Percentiles rank a stretch among this genome's conserved stretches.
phyloP scores from a whole-genome alignment of 225 moss, liverwort and hornwort genomes.

The Polytrichum formosum region DNA sequence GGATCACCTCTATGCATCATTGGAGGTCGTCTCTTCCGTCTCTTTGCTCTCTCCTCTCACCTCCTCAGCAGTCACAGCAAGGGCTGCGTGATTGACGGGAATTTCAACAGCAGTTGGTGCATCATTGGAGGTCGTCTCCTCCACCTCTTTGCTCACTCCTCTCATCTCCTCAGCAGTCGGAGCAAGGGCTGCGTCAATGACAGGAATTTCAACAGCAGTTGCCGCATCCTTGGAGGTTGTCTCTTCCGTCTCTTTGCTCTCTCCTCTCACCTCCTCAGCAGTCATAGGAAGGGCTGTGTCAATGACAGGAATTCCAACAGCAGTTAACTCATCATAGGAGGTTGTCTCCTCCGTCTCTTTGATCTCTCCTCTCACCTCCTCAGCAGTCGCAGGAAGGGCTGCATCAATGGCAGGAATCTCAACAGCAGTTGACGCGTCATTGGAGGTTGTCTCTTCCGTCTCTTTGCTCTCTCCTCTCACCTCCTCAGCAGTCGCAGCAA shows the following conservation, averaged over 20 bases:
- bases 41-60: constrained; percentile 75
- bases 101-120: constrained; percentile 55
- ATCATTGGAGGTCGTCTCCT: constrained; percentile 63
- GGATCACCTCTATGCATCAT: constrained; percentile 79
- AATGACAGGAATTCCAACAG: constrained; percentile 56
- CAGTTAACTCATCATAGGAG: constrained; percentile 30
- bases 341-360: constrained; percentile 27
- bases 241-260: constrained; percentile 61
- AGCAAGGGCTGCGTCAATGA: constrained; percentile 48
- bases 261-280: constrained; percentile 75
- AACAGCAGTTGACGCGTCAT: constrained; percentile 21
- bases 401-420: constrained; percentile 19
- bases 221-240: constrained; percentile 54
- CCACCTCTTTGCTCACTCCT: constrained; percentile 61
- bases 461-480: constrained; percentile 74
- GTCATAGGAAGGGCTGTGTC: constrained; percentile 39
- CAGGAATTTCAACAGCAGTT: constrained; percentile 60
- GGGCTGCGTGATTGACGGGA: constrained; percentile 48
- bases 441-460: constrained; percentile 61
- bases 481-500: constrained; percentile 54
- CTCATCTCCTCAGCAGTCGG: constrained; percentile 66
- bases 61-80: constrained; percentile 54
- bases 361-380: constrained; percentile 78
- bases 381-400: constrained; percentile 49
- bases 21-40: constrained; percentile 62